Percentiles rank a stretch among this genome's conserved stretches.
phyloP scores from a whole-genome alignment of 1,284 basidiomycete species.

The Trametes hirsuta region DNA sequence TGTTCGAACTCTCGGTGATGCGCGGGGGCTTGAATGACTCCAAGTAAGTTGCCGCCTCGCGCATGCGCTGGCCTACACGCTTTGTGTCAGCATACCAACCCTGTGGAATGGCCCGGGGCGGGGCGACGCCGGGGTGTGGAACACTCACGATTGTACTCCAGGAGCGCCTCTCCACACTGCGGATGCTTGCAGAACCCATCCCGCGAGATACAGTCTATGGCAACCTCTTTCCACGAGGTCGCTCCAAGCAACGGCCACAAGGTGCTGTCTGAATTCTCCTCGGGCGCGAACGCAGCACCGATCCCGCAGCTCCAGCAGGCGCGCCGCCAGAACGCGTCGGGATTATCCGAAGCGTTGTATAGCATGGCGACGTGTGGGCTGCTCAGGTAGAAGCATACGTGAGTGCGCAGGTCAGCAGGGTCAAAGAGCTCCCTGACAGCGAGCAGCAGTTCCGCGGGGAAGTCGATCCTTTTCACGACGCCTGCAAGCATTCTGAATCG shows the following conservation, averaged over 20 bases:
- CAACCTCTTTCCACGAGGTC: slow-evolving; percentile 9
- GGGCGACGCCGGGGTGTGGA: neutral
- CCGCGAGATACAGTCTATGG: neutral
- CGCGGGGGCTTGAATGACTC: no score
- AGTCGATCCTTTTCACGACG: neutral
- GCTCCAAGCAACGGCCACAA: neutral
- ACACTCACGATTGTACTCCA: slow-evolving; percentile 13
- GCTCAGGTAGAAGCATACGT: slow-evolving; percentile 27
- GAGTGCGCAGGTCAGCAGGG: slow-evolving; percentile 23
- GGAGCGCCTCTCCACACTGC: slow-evolving; percentile 7
- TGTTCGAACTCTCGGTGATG: no score
- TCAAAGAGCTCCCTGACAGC: slow-evolving; percentile 22
- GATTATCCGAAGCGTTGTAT: slow-evolving; percentile 19
- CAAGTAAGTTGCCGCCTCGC: no score
- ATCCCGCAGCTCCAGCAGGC: slow-evolving; percentile 19
- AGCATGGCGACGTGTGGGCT: slow-evolving; percentile 8
- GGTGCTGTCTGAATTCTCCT: neutral
- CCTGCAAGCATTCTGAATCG: neutral
- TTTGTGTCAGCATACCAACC: neutral
- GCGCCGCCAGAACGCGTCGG: slow-evolving; percentile 24
- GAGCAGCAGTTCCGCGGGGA: slow-evolving; percentile 24
- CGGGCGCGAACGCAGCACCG: neutral
- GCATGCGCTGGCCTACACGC: no score
- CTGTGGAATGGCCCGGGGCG: neutral
- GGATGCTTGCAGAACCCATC: slow-evolving; percentile 18